Evolutionary conservation across 2,329 filamentous ascomycete genomes (phyloP).

Genomic region (Trichoderma sp.): DNA sequence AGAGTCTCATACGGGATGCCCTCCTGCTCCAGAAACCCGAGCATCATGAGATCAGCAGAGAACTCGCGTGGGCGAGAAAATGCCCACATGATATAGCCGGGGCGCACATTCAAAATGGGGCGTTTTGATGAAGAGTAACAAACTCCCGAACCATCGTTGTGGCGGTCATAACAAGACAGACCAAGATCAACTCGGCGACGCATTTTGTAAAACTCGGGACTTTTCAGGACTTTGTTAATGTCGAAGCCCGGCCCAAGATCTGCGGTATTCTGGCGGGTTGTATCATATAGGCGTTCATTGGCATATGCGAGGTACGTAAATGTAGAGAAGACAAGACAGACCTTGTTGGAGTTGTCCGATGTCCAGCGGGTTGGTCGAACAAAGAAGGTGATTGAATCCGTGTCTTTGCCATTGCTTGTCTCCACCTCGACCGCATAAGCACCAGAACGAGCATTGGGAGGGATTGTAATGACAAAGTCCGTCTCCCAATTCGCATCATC

Average conservation of each 20-base stretch:
- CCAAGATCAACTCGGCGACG: background rate
- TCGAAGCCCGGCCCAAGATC: background rate
- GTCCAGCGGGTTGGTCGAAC: background rate
- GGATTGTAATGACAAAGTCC: background rate
- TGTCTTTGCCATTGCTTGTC: background rate
- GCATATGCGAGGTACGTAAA: background rate
- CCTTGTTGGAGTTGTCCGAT: background rate
- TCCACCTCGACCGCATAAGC: background rate
- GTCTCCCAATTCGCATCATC: background rate
- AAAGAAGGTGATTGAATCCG: background rate
- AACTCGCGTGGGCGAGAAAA: background rate
- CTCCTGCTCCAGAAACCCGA: background rate
- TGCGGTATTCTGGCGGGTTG: background rate
- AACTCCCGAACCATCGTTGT: background rate
- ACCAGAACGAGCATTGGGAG: background rate
- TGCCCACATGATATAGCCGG: background rate
- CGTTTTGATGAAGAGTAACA: background rate
- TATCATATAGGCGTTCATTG: background rate
- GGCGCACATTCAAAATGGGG: background rate
- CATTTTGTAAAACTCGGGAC: background rate
- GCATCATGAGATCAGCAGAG: background rate
- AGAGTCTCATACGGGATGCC: background rate
- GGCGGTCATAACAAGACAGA: background rate
- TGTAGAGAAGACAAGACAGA: background rate
- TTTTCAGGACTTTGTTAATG: background rate